A percentile compares a stretch with the other conserved stretches of the same genome.
phyloP scores from a whole-genome alignment of 202 grass and related monocot genomes.

The Elaeis oleifera region DNA sequence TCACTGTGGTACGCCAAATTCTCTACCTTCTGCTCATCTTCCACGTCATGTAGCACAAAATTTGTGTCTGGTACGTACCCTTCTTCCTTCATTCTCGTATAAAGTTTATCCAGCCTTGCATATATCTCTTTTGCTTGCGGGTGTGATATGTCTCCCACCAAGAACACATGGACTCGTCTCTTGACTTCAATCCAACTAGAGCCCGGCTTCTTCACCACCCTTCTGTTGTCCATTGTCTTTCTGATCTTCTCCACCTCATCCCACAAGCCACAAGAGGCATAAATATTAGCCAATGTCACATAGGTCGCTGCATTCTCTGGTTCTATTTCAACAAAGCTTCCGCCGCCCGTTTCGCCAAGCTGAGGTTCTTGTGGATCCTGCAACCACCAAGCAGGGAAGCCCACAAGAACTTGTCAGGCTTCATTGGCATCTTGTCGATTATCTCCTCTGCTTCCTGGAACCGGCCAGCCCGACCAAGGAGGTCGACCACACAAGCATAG shows the following conservation, averaged over 20 bases:
- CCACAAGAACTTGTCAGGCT: constrained; percentile 88
- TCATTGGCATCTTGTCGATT: constrained; percentile 44
- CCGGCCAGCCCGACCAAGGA: constrained; percentile 53
- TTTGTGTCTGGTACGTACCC: constrained; percentile 20
- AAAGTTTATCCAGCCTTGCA: constrained; percentile 29
- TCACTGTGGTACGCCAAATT: constrained; percentile 1
- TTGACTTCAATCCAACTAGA: constrained; percentile 65
- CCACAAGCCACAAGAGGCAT: constrained; percentile 45
- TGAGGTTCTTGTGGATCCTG: constrained; percentile 56
- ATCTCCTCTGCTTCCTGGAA: constrained; percentile 58
- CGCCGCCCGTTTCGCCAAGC: constrained; percentile 39
- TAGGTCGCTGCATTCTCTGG: constrained; percentile 77
- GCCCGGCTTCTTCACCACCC: constrained; percentile 55
- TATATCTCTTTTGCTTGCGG: constrained; percentile 47
- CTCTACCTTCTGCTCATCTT: constrained; percentile 6
- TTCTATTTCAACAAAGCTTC: constrained; percentile 67
- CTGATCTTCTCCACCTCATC: constrained; percentile 56
- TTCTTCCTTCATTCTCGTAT: constrained; percentile 51
- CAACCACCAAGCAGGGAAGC: constrained; percentile 71
- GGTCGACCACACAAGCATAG: constrained; percentile 75
- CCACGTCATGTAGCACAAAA: constrained; percentile 1
- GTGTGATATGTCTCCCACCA: constrained; percentile 48
- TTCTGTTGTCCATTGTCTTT: constrained; percentile 45
- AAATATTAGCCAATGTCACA: constrained; percentile 76
- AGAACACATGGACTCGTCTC: constrained; percentile 56